Percentiles rank a stretch among this genome's conserved stretches.
Evolutionary conservation across 768 basidiomycete genomes (phyloP).

Genomic region (Phanerochaete sordida): DNA sequence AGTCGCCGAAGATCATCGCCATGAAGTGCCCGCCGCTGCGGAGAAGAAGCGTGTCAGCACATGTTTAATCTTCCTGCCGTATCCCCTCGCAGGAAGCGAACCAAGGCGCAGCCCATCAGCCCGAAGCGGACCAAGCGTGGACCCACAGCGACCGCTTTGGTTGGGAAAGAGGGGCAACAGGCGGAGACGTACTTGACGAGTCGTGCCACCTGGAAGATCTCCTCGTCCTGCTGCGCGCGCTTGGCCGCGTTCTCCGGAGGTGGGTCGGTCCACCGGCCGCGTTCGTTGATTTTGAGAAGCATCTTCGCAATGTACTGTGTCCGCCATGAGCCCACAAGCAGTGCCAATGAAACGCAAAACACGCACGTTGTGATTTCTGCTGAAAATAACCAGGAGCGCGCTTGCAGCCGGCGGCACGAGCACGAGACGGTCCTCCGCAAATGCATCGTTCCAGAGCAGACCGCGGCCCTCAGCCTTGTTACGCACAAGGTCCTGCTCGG

Average conservation of each 20-base stretch:
- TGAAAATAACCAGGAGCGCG: conserved; percentile 53
- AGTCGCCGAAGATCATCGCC: conserved; percentile 53
- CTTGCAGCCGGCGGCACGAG: conserved; percentile 52
- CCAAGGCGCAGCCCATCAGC: background rate
- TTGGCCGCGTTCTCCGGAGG: conserved; percentile 21
- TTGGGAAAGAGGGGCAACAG: background rate
- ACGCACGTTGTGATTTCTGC: conserved; percentile 55
- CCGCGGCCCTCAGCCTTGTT: conserved; percentile 48
- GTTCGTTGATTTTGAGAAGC: conserved; percentile 55
- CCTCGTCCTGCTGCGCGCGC: conserved; percentile 41
- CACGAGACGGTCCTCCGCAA: conserved; percentile 48
- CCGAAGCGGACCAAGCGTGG: background rate
- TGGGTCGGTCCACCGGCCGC: conserved; percentile 41
- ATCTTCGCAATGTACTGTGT: conserved; percentile 49
- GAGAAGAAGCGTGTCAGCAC: background rate
- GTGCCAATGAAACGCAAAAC: background rate
- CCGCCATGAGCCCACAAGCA: background rate
- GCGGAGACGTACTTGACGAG: conserved; percentile 45
- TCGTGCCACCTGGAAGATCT: conserved; percentile 54
- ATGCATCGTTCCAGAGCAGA: conserved; percentile 48
- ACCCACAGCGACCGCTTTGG: background rate
- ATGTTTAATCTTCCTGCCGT: no score
- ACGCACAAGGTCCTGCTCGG: conserved; percentile 39
- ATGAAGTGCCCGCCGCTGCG: conserved; percentile 48
- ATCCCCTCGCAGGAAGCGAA: no score